Evolutionary conservation across 164 flowering plant genomes (phyloP).

Genomic region (Chloranthus sessilifolius): DNA sequence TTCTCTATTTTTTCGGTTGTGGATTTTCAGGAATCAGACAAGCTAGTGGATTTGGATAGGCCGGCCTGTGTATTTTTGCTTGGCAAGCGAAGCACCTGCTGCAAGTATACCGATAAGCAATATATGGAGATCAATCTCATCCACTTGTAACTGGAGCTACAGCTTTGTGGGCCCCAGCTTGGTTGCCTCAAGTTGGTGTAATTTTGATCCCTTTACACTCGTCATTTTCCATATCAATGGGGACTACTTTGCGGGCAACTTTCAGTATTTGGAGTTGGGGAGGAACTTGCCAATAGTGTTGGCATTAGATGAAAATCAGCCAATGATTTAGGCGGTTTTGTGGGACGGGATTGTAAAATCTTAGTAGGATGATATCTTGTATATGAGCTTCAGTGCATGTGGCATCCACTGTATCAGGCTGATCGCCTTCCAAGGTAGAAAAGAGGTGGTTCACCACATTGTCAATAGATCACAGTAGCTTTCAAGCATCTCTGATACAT

Average conservation of each 20-base stretch:
- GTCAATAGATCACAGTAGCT: slow-evolving; percentile 7
- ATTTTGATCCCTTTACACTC: too few relatives aligned
- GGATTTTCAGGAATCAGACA: too few relatives aligned
- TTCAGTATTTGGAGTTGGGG: slow-evolving; percentile 17
- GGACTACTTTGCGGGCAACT: slow-evolving; percentile 21
- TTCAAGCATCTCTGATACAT: slow-evolving; percentile 16
- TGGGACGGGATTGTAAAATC: slow-evolving; percentile 21
- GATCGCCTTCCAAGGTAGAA: slow-evolving; percentile 7
- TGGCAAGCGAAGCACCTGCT: too few relatives aligned
- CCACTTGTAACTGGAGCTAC: too few relatives aligned
- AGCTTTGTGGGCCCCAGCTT: too few relatives aligned
- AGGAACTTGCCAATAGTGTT: slow-evolving; percentile 14
- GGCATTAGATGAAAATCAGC: slow-evolving; percentile 18
- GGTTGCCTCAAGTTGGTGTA: too few relatives aligned
- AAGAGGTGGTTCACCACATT: slow-evolving; percentile 11
- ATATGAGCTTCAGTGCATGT: slow-evolving; percentile 19
- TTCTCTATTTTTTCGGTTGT: too few relatives aligned
- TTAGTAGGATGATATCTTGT: slow-evolving; percentile 14
- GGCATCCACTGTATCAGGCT: slow-evolving; percentile 5
- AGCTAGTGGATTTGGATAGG: too few relatives aligned
- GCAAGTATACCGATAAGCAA: too few relatives aligned
- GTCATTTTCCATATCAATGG: too few relatives aligned
- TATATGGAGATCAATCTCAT: too few relatives aligned
- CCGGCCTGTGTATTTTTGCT: too few relatives aligned
- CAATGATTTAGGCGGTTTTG: slow-evolving; percentile 21